Conservation (phyloP, 805 yeast genomes). For the Saturnispora kantuleensis region DNA sequence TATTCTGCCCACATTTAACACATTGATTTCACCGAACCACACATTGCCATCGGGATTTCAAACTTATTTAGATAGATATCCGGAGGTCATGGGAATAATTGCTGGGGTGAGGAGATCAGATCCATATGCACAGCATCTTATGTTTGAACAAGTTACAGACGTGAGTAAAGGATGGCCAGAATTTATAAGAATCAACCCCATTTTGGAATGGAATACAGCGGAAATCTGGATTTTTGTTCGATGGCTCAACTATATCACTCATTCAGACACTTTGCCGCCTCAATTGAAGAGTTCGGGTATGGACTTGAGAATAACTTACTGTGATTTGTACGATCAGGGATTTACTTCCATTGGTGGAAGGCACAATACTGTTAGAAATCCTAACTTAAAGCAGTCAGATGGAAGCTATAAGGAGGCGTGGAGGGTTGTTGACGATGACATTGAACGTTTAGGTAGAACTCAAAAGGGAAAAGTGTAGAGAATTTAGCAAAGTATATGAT, state of each 20-base stretch:
- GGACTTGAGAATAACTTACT: slow-evolving; percentile 35
- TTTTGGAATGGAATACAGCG: slow-evolving; percentile 75
- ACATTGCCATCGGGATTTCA: slow-evolving; percentile 49
- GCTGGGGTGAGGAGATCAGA: slow-evolving; percentile 87
- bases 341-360: slow-evolving; percentile 86
- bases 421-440: slow-evolving; percentile 47
- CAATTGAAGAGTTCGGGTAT: slow-evolving; percentile 25
- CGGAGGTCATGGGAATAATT: slow-evolving; percentile 57
- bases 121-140: slow-evolving; percentile 61
- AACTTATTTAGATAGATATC: slow-evolving; percentile 43
- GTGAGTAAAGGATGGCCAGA: slow-evolving; percentile 82
- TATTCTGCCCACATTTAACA: background rate
- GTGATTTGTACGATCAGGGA: slow-evolving; percentile 70
- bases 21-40: slow-evolving; percentile 23
- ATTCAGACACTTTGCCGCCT: slow-evolving; percentile 2
- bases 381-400: slow-evolving; percentile 31
- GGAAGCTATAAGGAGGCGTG: slow-evolving; percentile 41
- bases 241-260: slow-evolving; percentile 34
- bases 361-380: slow-evolving; percentile 62
- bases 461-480: slow-evolving; percentile 14
- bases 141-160: slow-evolving; percentile 66
- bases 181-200: slow-evolving; percentile 77
- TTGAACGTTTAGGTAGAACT: slow-evolving; percentile 39
- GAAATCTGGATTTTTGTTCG: slow-evolving; percentile 71
- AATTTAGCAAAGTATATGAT: no score